These are phyloP conservation scores for Chamaecyparis obtusa DNA, from an alignment of 75 land plant species.

Conservation along the genomic window DNA sequence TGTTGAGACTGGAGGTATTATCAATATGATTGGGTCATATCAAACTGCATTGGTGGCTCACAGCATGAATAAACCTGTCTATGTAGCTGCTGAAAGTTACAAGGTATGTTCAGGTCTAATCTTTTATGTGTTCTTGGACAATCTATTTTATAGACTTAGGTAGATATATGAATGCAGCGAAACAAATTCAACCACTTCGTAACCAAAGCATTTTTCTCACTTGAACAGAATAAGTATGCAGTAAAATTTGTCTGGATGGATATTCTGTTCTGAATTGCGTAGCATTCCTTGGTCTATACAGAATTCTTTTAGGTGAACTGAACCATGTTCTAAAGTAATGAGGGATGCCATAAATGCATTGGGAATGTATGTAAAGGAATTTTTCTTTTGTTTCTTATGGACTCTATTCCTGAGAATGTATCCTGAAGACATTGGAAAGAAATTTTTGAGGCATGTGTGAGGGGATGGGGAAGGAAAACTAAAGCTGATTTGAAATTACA, in stretches of 20 bases:
- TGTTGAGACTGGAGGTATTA: conserved; percentile 96
- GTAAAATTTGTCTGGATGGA: background rate
- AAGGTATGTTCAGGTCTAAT: conserved; percentile 54
- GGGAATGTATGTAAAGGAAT: background rate
- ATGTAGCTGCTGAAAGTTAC: conserved; percentile 99
- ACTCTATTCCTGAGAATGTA: background rate
- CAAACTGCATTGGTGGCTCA: conserved; percentile 91
- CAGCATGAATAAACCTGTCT: conserved; percentile 93
- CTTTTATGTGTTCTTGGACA: background rate
- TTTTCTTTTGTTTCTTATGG: background rate
- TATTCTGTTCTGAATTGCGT: conserved; percentile 7
- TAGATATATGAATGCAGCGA: background rate
- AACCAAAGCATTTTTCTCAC: background rate
- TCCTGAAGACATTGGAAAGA: background rate
- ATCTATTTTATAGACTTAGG: background rate
- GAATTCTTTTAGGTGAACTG: too few relatives aligned
- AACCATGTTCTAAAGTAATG: too few relatives aligned
- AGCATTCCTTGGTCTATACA: too few relatives aligned
- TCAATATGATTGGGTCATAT: conserved; percentile 95
- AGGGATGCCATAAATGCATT: background rate
- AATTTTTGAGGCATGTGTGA: background rate
- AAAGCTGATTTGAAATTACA: too few relatives aligned
- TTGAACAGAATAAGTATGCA: background rate
- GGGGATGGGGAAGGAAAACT: too few relatives aligned
- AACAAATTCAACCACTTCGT: background rate